Conservation (phyloP, 164 flowering plant genomes). For the Macadamia integrifolia region DNA sequence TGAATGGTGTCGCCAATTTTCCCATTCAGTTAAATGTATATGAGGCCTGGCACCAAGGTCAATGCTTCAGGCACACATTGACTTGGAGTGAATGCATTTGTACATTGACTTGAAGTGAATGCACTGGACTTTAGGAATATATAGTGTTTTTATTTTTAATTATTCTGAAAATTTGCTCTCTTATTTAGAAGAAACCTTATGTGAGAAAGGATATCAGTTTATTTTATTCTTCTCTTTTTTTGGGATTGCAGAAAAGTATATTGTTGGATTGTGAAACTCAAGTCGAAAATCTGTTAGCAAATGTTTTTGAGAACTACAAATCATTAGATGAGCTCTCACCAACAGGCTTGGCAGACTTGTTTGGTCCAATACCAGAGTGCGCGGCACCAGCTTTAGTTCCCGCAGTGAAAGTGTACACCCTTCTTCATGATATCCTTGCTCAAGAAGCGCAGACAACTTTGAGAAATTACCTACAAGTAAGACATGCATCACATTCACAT, state of each 20-base stretch:
- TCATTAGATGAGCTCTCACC: slow-evolving; percentile 73
- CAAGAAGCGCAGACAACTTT: slow-evolving; percentile 67
- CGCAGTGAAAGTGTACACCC: slow-evolving; percentile 68
- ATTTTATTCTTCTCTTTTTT: slow-evolving; percentile 10
- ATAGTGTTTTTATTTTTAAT: not conserved
- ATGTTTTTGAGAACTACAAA: slow-evolving; percentile 79
- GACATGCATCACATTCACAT: not conserved
- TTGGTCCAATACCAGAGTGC: slow-evolving; percentile 47
- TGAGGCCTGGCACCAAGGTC: too few species aligned
- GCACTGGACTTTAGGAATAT: not conserved
- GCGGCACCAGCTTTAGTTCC: slow-evolving; percentile 80
- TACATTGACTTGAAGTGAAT: too few species aligned
- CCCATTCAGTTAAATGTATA: too few species aligned
- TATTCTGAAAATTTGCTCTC: not conserved
- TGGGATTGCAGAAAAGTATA: slow-evolving; percentile 60
- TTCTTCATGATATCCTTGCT: slow-evolving; percentile 83
- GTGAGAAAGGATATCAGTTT: not conserved
- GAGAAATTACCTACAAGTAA: slow-evolving; percentile 69
- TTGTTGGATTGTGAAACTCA: slow-evolving; percentile 77
- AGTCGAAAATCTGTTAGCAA: slow-evolving; percentile 68
- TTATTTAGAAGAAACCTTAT: not conserved
- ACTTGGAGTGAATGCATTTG: too few species aligned
- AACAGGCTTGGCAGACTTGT: slow-evolving; percentile 58
- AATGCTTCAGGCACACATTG: too few species aligned
- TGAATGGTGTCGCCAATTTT: not conserved